These are phyloP conservation scores for Mycena pura DNA, from an alignment of 768 basidiomycete species.

Conservation along the genomic window DNA sequence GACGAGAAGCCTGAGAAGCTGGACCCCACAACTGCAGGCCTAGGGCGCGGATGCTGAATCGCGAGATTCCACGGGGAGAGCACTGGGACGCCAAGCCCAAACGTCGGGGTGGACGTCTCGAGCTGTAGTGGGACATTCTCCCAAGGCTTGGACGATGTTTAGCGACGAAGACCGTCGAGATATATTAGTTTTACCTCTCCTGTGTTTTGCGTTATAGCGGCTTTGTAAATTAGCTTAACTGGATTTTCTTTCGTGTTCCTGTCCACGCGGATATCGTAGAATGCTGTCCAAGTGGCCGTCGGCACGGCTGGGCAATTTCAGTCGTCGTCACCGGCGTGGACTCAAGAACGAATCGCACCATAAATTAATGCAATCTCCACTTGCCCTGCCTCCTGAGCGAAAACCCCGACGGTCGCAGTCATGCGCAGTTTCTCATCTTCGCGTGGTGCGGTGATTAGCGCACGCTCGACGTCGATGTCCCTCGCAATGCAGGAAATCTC, in stretches of 20 bases:
- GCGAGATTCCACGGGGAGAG: constrained; percentile 41
- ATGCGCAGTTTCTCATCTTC: constrained; percentile 35
- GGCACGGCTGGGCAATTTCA: constrained; percentile 19
- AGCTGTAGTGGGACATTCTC: constrained; percentile 44
- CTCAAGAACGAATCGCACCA: neutral
- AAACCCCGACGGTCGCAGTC: constrained; percentile 42
- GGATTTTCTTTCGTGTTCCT: constrained; percentile 41
- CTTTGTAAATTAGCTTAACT: constrained; percentile 46
- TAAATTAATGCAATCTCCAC: constrained; percentile 34
- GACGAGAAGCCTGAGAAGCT: neutral
- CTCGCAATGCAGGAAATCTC: constrained; percentile 32
- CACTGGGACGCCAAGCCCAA: constrained; percentile 39
- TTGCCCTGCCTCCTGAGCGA: constrained; percentile 43
- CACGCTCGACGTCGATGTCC: constrained; percentile 33
- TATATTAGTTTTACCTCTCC: constrained; percentile 40
- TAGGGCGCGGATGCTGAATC: constrained; percentile 1
- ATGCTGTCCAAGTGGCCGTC: constrained; percentile 41
- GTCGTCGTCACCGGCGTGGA: neutral
- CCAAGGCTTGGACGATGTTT: constrained; percentile 40
- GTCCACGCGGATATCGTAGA: constrained; percentile 48
- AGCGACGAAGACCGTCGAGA: neutral
- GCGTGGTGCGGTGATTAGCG: constrained; percentile 23
- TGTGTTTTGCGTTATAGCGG: constrained; percentile 44
- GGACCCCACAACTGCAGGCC: neutral
- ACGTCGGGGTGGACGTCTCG: constrained; percentile 48